These are phyloP conservation scores for Paulownia fortunei DNA, from an alignment of 257 asterid genomes.

Conservation along the genomic window DNA sequence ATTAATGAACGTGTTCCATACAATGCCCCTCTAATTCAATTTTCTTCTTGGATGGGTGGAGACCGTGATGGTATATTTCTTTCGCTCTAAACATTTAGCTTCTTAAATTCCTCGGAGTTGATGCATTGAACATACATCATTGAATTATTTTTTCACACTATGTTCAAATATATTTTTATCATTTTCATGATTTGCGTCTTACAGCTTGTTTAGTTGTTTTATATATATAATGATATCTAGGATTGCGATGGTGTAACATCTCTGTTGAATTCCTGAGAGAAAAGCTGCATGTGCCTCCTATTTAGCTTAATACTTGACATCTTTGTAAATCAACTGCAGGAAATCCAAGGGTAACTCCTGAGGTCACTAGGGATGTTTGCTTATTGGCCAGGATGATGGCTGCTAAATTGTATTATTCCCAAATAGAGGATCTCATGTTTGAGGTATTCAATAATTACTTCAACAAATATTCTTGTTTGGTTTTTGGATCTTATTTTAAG, in stretches of 20 bases:
- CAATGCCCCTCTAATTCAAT: slow-evolving; percentile 53
- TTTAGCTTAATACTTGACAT: too few species aligned
- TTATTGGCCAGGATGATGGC: slow-evolving; percentile 57
- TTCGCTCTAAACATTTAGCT: background rate
- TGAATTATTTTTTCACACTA: background rate
- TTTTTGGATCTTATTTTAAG: background rate
- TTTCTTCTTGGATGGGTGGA: slow-evolving; percentile 57
- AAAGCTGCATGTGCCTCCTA: too few species aligned
- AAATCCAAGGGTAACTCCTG: slow-evolving; percentile 57
- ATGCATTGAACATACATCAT: background rate
- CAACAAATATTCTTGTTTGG: background rate
- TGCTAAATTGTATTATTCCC: slow-evolving; percentile 69
- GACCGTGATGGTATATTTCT: slow-evolving; percentile 48
- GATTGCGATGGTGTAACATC: too few species aligned
- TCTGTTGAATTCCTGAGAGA: too few species aligned
- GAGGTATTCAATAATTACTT: slow-evolving; percentile 51
- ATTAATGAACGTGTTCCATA: slow-evolving; percentile 50
- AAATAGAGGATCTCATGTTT: slow-evolving; percentile 84
- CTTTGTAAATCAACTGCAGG: slow-evolving; percentile 29
- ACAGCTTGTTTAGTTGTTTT: background rate
- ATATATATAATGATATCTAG: background rate
- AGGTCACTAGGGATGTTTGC: slow-evolving; percentile 51
- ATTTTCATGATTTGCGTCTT: background rate
- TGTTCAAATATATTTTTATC: background rate
- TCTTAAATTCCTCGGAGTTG: background rate